Evolutionary conservation across 768 basidiomycete species (phyloP).

Genomic region (Gelatoporia subvermispora): DNA sequence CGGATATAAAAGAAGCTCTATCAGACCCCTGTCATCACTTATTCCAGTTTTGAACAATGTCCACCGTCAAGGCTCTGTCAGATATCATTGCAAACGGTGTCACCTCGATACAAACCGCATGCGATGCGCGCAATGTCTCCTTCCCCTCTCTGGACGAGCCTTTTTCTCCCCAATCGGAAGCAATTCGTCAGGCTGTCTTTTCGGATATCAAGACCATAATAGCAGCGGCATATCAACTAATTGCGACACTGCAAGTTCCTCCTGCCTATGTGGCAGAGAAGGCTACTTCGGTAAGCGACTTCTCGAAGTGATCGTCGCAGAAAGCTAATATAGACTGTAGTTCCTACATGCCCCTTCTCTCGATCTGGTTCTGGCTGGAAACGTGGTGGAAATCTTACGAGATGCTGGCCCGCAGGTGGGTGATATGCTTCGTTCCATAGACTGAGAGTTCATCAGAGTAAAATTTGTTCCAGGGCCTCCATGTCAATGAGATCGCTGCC

Average conservation of each 20-base stretch:
- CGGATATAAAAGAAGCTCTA: too few relatives aligned
- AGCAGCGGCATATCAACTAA: not conserved
- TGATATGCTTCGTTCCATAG: not conserved
- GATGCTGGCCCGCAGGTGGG: constrained; percentile 22
- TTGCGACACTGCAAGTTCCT: not conserved
- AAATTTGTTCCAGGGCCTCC: constrained; percentile 19
- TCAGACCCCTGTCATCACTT: too few relatives aligned
- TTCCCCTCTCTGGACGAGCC: not conserved
- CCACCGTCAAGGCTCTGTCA: too few relatives aligned
- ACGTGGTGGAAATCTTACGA: constrained; percentile 22
- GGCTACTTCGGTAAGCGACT: not conserved
- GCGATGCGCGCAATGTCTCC: too few relatives aligned
- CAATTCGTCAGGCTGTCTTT: not conserved
- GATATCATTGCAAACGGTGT: too few relatives aligned
- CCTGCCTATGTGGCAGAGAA: not conserved
- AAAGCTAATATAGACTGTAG: constrained; percentile 5
- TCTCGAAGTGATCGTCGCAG: not conserved
- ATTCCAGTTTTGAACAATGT: too few relatives aligned
- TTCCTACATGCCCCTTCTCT: constrained; percentile 15
- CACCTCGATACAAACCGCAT: too few relatives aligned
- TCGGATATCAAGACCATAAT: not conserved
- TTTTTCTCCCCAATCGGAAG: not conserved
- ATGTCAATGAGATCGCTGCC: constrained; percentile 27
- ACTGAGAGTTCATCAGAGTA: not conserved
- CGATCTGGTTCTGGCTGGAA: constrained; percentile 16